Conservation (phyloP, 257 asterid genomes). For the Solanum corneliomulleri region DNA sequence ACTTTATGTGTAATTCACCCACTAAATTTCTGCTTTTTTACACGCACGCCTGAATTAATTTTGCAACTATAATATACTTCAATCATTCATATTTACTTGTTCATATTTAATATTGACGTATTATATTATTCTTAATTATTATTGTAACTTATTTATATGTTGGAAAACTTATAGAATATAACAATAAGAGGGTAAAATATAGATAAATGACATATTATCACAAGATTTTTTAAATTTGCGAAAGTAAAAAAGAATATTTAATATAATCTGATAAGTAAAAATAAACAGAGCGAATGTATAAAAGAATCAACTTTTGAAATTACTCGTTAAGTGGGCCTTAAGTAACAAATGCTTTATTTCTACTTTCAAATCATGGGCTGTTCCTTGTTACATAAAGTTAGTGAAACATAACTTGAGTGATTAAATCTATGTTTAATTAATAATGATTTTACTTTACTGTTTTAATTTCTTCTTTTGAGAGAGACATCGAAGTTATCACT, state of each 20-base stretch:
- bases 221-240: too few species aligned
- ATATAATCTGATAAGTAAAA: too few species aligned
- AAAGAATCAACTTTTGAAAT: neutral
- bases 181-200: neutral
- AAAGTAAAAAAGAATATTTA: too few species aligned
- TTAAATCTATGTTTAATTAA: neutral
- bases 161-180: neutral
- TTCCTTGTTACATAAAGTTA: neutral
- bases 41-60: neutral
- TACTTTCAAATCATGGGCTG: neutral
- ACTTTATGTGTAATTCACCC: neutral
- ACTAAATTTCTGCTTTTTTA: neutral
- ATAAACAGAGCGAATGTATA: too few species aligned
- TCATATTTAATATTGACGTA: neutral
- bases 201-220: neutral
- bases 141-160: neutral
- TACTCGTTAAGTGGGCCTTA: neutral
- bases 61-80: neutral
- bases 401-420: neutral
- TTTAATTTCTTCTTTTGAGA: neutral
- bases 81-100: accelerated
- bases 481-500: neutral
- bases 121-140: too few species aligned
- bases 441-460: neutral
- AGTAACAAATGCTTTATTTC: neutral